Evolutionary conservation across 1,139 yeast species (phyloP), one percentile per base, ranked within the genome.

Genomic region (Yamadazyma membranifaciens): DNA sequence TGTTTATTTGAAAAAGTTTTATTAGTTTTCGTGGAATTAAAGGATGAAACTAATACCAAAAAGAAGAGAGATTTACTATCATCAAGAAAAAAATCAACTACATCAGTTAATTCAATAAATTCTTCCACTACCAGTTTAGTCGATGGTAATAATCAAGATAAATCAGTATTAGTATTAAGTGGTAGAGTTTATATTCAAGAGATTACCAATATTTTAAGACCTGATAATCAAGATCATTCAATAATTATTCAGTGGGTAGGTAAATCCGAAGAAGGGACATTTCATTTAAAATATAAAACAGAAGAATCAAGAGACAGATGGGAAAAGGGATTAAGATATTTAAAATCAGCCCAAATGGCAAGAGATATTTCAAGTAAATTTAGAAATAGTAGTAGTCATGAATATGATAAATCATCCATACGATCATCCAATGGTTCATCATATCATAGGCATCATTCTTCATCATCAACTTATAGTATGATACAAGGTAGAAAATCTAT

Each of bases 1-100:
- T 94, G 88, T 57, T 68, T 92, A 30, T 92, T 92, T 61, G 97
- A 92, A 59, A 81, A 80, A 52, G 88, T 91, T 42, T 82, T 92
- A 13, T 80, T 91, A 47, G 83, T 94, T 58, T 88, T 89, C 60
- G 78, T 77, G 38, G 81, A 77, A 54, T 20, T 34, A 26, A 57
- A 55, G 32, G 54, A 45, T 37, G 61, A 56, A 17, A 6, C 4
- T 6, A 63, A 54, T 24, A 60, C 57, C 38, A 66, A 63, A 49
- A 65, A 64, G 45, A 61, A 57, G 49, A 51, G 71, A 32, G 71
- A 66, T 40, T 41, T 67, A n/a, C 54, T 69, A 37, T 59, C 69
- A 3, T 59, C 69, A 22, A 59, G 79, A 41, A 75, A 75, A 52
- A 75, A 75, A 53, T 65, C 74, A 13, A 44, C 59, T 2, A 41